Evolutionary conservation across 2,329 filamentous ascomycete genomes (phyloP).

Genomic region (Dryadomyces quercus-mongolicae): DNA sequence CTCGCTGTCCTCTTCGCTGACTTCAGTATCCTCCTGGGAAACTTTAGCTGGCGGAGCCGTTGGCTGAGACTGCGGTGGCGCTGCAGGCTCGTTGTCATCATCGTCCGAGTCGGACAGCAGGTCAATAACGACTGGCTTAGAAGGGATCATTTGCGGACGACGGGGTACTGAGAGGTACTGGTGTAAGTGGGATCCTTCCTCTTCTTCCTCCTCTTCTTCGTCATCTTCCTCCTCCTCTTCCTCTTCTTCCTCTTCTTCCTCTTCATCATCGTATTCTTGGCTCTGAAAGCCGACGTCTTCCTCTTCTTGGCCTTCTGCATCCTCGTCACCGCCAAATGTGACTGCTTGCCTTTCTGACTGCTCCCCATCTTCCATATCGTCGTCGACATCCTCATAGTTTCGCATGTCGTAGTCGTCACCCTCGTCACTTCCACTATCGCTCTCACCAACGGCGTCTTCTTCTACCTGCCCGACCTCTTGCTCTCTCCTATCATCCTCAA

Average conservation of each 20-base stretch:
- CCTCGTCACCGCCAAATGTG: slow-evolving; percentile 9
- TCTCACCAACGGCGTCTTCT: slow-evolving; percentile 15
- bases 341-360: slow-evolving; percentile 5
- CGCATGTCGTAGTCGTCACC: slow-evolving; percentile 20
- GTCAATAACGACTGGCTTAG: slow-evolving; percentile 29
- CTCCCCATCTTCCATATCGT: slow-evolving; percentile 13
- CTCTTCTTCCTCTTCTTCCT: not conserved
- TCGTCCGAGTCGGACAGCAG: slow-evolving; percentile 14
- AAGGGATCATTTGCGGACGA: not conserved
- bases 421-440: slow-evolving; percentile 8
- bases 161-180: not conserved
- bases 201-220: not conserved
- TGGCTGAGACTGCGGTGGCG: not conserved
- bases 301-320: slow-evolving; percentile 14
- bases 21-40: not conserved
- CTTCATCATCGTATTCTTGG: slow-evolving; percentile 1
- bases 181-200: not conserved
- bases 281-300: slow-evolving; percentile 15
- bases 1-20: not conserved
- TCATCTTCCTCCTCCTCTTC: not conserved
- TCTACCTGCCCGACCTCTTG: slow-evolving; percentile 14
- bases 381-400: slow-evolving; percentile 19
- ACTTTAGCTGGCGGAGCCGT: not conserved
- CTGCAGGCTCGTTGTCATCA: not conserved
- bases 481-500: slow-evolving; percentile 6